Evolutionary conservation across 2,329 filamentous ascomycete species (phyloP).

Genomic region (Fusarium mangiferae): DNA sequence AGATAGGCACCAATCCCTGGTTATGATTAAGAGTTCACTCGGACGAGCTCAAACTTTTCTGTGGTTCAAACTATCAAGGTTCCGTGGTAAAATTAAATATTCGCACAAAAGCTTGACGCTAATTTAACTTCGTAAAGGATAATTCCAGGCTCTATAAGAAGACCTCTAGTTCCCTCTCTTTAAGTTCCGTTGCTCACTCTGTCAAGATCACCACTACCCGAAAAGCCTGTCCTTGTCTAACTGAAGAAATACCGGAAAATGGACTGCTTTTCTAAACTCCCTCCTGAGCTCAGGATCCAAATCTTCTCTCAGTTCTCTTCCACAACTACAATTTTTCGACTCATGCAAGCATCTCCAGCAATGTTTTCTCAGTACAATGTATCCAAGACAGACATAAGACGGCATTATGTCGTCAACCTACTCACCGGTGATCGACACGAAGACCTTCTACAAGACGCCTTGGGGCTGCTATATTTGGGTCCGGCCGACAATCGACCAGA

Average conservation of each 20-base stretch:
- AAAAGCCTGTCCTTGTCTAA: rapidly evolving
- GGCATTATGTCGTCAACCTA: not conserved
- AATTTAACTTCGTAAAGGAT: too few relatives aligned
- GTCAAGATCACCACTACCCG: not conserved
- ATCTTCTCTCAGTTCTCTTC: not conserved
- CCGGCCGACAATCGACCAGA: not conserved
- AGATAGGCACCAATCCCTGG: too few relatives aligned
- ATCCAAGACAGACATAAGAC: not conserved
- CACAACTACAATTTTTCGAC: not conserved
- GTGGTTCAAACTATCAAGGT: not conserved
- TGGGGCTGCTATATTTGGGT: not conserved
- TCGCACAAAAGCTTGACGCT: not conserved
- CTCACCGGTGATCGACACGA: not conserved
- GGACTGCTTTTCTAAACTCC: not conserved
- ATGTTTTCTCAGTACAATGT: not conserved
- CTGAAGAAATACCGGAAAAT: not conserved
- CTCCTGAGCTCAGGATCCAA: not conserved
- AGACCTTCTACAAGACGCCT: not conserved
- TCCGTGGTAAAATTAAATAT: not conserved
- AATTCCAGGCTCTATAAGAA: not conserved
- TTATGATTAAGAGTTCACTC: not conserved
- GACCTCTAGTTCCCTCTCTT: not conserved
- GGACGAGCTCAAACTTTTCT: not conserved
- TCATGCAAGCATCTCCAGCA: not conserved
- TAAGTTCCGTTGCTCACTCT: too few relatives aligned